These are phyloP conservation scores for Syzygium syzygioides DNA, from an alignment of 441 rosid species.

Conservation along the genomic window DNA sequence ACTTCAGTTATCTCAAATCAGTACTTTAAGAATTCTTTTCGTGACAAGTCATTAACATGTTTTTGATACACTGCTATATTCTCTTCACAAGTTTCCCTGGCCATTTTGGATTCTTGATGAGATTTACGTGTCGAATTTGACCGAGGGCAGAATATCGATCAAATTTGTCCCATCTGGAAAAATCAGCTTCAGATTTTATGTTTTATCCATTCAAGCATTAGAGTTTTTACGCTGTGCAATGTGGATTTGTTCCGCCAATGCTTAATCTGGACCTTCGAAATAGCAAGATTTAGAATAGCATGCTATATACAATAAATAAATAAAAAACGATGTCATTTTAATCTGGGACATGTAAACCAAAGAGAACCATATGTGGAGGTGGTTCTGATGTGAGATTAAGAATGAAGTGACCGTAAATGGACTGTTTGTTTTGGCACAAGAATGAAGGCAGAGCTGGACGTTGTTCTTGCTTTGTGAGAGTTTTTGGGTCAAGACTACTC, in stretches of 20 bases:
- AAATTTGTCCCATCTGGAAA: neutral
- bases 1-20: neutral
- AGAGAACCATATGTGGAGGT: neutral
- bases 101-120: neutral
- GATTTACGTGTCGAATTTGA: neutral
- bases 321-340: rapidly evolving
- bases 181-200: neutral
- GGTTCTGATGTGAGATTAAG: neutral
- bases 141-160: neutral
- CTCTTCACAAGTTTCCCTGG: neutral
- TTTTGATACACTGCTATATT: neutral
- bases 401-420: neutral
- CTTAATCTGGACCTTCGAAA: rapidly evolving
- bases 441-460: neutral
- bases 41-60: neutral
- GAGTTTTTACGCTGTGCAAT: neutral
- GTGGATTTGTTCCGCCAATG: neutral
- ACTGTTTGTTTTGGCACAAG: neutral
- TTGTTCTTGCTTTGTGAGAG: neutral
- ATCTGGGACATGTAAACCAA: neutral
- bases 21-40: neutral
- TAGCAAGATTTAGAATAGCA: neutral
- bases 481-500: neutral
- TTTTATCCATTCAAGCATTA: neutral
- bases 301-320: neutral